Evolutionary conservation across 2,329 filamentous ascomycete species (phyloP).

Genomic region (Aspergillus viridinutans): DNA sequence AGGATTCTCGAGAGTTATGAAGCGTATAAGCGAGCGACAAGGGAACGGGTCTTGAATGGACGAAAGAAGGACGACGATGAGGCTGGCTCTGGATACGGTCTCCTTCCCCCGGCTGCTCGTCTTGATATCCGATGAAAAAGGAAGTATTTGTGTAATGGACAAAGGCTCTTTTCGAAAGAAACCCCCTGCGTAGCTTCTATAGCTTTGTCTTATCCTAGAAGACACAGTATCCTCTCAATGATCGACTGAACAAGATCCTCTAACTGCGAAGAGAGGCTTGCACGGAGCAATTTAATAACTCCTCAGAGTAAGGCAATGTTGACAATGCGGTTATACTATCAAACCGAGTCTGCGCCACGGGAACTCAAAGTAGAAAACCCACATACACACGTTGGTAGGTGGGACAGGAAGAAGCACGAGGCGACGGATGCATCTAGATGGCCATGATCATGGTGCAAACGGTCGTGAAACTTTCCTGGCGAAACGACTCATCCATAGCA

Average conservation of each 20-base stretch:
- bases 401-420: constrained; percentile 8
- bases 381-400: constrained; percentile 11
- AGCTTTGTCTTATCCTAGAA: not conserved
- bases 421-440: constrained; percentile 18
- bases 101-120: not conserved
- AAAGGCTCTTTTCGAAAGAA: not conserved
- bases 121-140: not conserved
- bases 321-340: constrained; percentile 5
- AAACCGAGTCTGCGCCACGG: constrained; percentile 13
- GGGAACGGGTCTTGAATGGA: not conserved
- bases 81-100: not conserved
- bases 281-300: not conserved
- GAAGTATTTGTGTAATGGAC: not conserved
- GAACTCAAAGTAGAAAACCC: constrained; percentile 15
- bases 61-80: not conserved
- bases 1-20: not conserved
- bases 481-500: constrained; percentile 25
- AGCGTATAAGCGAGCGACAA: not conserved
- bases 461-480: constrained; percentile 18
- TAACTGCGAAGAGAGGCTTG: not conserved
- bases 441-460: constrained; percentile 25
- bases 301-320: constrained; percentile 3
- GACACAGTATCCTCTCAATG: not conserved
- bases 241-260: not conserved
- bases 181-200: not conserved